Evolutionary conservation across 2,329 filamentous ascomycete species (phyloP).

Genomic region (Colletotrichum trifolii): DNA sequence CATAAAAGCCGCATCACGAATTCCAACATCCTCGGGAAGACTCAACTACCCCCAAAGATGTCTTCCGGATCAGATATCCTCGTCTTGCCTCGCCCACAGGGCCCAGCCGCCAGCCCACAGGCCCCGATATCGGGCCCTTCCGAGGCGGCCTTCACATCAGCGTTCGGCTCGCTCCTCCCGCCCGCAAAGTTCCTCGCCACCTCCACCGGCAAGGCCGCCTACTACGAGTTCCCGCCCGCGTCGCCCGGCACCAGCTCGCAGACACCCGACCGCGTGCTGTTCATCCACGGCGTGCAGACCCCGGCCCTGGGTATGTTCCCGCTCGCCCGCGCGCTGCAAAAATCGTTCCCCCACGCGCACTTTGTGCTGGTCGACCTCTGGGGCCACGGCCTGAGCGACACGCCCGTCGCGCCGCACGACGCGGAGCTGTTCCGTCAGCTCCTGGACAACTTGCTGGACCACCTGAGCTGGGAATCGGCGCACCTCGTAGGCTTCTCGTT

Average conservation of each 20-base stretch:
- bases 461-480: conserved; percentile 53
- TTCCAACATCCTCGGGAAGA: neutral
- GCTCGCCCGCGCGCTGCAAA: conserved; percentile 49
- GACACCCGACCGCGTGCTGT: conserved; percentile 47
- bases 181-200: conserved; percentile 48
- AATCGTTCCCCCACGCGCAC: conserved; percentile 48
- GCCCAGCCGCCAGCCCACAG: neutral
- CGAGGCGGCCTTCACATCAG: conserved; percentile 48
- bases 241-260: neutral
- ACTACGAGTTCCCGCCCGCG: conserved; percentile 48
- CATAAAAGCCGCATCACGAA: conserved; percentile 3
- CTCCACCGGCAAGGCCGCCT: conserved; percentile 49
- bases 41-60: neutral
- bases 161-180: conserved; percentile 53
- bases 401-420: conserved; percentile 54
- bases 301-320: conserved; percentile 60
- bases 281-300: conserved; percentile 64
- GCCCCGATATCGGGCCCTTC: conserved; percentile 47
- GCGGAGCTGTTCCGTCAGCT: conserved; percentile 54
- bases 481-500: conserved; percentile 64
- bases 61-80: neutral
- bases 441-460: conserved; percentile 51
- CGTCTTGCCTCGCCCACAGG: conserved; percentile 11
- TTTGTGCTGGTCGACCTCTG: conserved; percentile 60
- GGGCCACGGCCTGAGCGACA: conserved; percentile 65